Evolutionary conservation across 2,329 filamentous ascomycete genomes (phyloP).

Genomic region (Grosmannia clavigera): DNA sequence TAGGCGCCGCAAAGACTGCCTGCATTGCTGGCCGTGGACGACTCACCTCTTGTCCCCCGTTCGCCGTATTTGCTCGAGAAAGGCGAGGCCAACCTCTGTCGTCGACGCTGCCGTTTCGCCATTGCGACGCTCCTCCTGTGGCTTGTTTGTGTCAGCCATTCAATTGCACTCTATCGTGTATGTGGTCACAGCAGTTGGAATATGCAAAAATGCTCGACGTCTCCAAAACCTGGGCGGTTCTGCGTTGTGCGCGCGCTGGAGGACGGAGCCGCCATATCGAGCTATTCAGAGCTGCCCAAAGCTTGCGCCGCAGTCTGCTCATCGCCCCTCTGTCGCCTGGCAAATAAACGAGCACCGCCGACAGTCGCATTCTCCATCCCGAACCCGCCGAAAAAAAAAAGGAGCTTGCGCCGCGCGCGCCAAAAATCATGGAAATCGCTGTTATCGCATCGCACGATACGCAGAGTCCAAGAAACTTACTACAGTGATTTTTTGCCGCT

Average conservation of each 20-base stretch:
- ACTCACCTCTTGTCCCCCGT: constrained; percentile 73
- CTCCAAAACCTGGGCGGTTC: background rate
- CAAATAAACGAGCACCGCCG: background rate
- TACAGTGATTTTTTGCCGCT: constrained; percentile 37
- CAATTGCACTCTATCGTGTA: background rate
- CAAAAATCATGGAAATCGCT: background rate
- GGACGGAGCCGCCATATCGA: background rate
- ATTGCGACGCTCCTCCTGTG: constrained; percentile 27
- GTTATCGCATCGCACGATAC: background rate
- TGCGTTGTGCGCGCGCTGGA: background rate
- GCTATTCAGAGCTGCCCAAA: background rate
- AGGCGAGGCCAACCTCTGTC: constrained; percentile 56
- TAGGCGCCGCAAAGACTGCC: background rate
- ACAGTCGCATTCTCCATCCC: background rate
- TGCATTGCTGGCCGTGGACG: background rate
- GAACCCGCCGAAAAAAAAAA: background rate
- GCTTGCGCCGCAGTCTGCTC: background rate
- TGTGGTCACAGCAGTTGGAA: background rate
- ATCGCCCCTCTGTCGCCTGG: background rate
- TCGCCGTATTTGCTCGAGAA: constrained; percentile 62
- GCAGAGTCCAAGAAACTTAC: constrained; percentile 21
- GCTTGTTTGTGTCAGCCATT: background rate
- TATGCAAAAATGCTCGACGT: background rate
- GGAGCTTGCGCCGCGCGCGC: background rate
- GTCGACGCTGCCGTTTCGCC: constrained; percentile 57